These are phyloP conservation scores for Phaeosphaeriaceae sp. DNA, from an alignment of 2,329 filamentous ascomycete species.

Conservation along the genomic window DNA sequence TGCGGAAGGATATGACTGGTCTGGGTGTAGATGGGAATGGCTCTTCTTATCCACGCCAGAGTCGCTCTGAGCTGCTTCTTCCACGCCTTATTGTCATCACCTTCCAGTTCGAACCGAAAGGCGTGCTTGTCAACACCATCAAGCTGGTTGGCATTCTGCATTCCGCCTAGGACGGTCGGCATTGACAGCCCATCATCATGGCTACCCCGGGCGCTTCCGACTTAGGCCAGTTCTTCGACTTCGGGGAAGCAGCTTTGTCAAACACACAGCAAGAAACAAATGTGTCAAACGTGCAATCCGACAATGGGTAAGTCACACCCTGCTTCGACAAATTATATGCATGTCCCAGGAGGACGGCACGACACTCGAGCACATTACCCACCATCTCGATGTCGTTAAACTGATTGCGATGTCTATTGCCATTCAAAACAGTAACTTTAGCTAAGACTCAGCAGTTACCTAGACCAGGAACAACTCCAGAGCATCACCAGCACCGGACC, in stretches of 20 bases:
- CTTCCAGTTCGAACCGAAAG: conserved; percentile 16
- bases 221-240: conserved; percentile 49
- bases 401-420: background rate
- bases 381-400: background rate
- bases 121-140: conserved; percentile 17
- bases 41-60: conserved; percentile 5
- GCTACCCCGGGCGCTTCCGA: conserved; percentile 36
- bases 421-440: background rate
- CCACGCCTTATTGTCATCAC: conserved; percentile 28
- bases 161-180: conserved; percentile 1
- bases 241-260: conserved; percentile 46
- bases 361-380: no score
- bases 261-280: conserved; percentile 24
- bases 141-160: conserved; percentile 1
- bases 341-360: background rate
- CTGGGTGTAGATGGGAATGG: conserved; percentile 1
- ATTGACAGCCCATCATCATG: conserved; percentile 27
- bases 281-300: conserved; percentile 3
- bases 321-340: background rate
- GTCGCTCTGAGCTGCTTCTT: background rate
- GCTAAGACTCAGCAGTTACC: conserved; percentile 15
- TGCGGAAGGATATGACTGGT: conserved; percentile 2
- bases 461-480: conserved; percentile 6
- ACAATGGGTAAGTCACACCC: conserved; percentile 21
- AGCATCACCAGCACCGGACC: conserved; percentile 8